Percentiles rank a stretch among this genome's conserved stretches.
Evolutionary conservation across 1,139 yeast species (phyloP).

Genomic region (Suhomyces panamericanus): DNA sequence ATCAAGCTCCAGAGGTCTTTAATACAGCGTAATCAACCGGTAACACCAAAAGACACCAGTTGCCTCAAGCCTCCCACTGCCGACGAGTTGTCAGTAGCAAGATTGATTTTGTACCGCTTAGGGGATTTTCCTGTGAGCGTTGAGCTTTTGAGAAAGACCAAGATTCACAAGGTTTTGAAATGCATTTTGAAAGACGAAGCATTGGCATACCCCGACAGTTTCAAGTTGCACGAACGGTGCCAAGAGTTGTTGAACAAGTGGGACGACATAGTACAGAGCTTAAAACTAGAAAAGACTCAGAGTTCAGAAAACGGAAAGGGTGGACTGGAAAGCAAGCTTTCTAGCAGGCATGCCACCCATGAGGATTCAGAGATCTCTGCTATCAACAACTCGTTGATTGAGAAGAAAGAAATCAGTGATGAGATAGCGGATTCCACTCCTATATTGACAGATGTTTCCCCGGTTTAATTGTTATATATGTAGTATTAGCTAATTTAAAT

Average conservation of each 20-base stretch:
- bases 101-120: conserved; percentile 53
- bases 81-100: conserved; percentile 55
- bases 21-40: conserved; percentile 46
- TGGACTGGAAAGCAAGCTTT: conserved; percentile 15
- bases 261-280: conserved; percentile 38
- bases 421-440: conserved; percentile 7
- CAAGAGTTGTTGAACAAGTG: conserved; percentile 46
- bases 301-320: conserved; percentile 11
- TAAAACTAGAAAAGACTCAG: conserved; percentile 34
- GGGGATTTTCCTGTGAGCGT: conserved; percentile 54
- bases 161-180: conserved; percentile 54
- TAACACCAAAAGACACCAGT: conserved; percentile 36
- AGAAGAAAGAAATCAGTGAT: conserved; percentile 11
- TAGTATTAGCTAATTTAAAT: conserved; percentile 10
- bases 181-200: conserved; percentile 45
- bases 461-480: conserved; percentile 13
- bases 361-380: conserved; percentile 40
- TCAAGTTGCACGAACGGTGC: conserved; percentile 49
- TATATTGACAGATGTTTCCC: conserved; percentile 9
- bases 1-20: conserved; percentile 47
- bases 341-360: conserved; percentile 17
- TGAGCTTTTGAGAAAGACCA: conserved; percentile 53
- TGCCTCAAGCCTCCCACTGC: conserved; percentile 45
- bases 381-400: conserved; percentile 16
- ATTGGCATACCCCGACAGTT: conserved; percentile 47